A percentile compares a stretch with the other conserved stretches of the same genome.
These are phyloP conservation scores for Shiraia sp. DNA, from an alignment of 2,329 filamentous ascomycete genomes.

Conservation along the genomic window DNA sequence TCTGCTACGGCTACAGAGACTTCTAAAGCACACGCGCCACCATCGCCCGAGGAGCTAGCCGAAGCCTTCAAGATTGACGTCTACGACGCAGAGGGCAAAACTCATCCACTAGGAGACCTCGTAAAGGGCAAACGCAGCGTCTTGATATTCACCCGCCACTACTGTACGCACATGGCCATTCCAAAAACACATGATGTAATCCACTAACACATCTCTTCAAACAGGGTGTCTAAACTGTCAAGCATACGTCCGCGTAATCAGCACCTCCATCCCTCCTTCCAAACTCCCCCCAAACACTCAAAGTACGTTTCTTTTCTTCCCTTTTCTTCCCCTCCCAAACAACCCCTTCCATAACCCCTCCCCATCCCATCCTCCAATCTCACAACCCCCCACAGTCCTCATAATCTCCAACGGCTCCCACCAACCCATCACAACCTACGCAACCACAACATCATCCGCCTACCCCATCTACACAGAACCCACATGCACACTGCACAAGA, in stretches of 20 bases:
- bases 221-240: constrained; percentile 32
- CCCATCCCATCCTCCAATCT: no score
- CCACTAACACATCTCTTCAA: background rate
- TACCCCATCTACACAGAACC: constrained; percentile 32
- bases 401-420: constrained; percentile 27
- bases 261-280: constrained; percentile 21
- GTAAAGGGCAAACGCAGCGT: constrained; percentile 17
- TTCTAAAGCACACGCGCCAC: background rate
- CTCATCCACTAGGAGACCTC: constrained; percentile 15
- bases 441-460: constrained; percentile 12
- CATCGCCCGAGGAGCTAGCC: constrained; percentile 13
- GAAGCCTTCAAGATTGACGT: constrained; percentile 18
- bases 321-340: no score
- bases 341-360: no score
- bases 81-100: constrained; percentile 20
- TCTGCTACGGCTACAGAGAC: background rate
- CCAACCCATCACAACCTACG: constrained; percentile 28
- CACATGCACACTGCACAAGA: constrained; percentile 17
- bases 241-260: constrained; percentile 24
- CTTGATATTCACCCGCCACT: constrained; percentile 27
- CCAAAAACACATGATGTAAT: background rate
- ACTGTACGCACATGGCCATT: constrained; percentile 16
- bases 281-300: constrained; percentile 21
- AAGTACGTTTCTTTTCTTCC: constrained; percentile 7
- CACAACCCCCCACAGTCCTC: constrained; percentile 12